Evolutionary conservation across 768 basidiomycete genomes (phyloP).

Genomic region (Suillus tomentosus): DNA sequence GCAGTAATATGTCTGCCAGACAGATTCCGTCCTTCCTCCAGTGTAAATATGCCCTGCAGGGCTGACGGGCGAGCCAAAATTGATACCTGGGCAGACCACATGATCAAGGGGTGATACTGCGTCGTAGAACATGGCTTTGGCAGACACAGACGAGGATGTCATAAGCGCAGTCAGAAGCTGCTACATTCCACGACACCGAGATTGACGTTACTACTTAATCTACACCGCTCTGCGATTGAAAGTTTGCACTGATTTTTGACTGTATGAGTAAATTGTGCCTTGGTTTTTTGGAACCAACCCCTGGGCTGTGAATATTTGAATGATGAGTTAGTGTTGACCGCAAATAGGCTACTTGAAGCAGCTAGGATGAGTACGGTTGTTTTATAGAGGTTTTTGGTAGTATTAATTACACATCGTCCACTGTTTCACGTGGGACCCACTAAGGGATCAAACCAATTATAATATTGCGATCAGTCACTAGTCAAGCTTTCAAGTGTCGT

Average conservation of each 20-base stretch:
- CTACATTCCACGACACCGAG: background rate
- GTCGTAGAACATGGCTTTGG: background rate
- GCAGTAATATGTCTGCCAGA: too few relatives aligned
- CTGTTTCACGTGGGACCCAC: background rate
- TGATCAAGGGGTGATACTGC: background rate
- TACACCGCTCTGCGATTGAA: background rate
- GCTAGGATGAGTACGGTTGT: background rate
- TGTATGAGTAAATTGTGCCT: background rate
- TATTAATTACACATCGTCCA: background rate
- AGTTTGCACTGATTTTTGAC: background rate
- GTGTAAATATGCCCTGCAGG: background rate
- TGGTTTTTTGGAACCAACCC: background rate
- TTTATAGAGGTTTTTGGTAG: background rate
- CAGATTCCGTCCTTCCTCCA: too few relatives aligned
- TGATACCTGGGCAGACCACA: background rate
- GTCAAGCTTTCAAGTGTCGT: too few relatives aligned
- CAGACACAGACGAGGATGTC: background rate
- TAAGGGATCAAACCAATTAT: background rate
- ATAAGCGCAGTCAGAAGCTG: background rate
- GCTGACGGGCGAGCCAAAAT: background rate
- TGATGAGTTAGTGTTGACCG: background rate
- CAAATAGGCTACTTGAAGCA: background rate
- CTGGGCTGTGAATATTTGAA: background rate
- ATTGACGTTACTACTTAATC: background rate
- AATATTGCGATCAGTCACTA: background rate